phyloP scores from a whole-genome alignment of 495 filamentous ascomycete species.

The Rusavskia elegans region DNA sequence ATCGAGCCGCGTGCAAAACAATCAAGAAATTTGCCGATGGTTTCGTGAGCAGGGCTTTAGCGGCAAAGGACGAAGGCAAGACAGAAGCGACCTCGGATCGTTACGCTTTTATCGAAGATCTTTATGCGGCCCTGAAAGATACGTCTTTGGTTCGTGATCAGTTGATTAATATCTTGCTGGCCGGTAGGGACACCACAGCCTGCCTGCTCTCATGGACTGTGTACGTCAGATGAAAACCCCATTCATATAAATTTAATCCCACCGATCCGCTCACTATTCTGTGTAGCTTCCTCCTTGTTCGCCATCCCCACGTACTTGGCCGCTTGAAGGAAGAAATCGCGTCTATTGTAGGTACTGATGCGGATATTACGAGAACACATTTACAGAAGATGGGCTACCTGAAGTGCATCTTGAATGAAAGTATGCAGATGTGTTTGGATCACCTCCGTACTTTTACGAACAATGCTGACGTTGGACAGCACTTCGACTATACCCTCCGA shows the following conservation, averaged over 20 bases:
- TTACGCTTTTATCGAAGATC: constrained; percentile 31
- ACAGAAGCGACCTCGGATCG: constrained; percentile 14
- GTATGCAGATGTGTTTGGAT: constrained; percentile 5
- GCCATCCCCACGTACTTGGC: constrained; percentile 9
- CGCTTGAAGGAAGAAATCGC: constrained; percentile 8
- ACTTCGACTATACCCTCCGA: constrained; percentile 41
- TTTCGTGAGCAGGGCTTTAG: constrained; percentile 21
- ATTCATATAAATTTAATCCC: no score
- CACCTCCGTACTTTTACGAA: no score
- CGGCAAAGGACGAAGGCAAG: constrained; percentile 17
- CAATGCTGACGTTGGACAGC: constrained; percentile 16
- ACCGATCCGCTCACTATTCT: no score
- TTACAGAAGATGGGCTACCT: constrained; percentile 20
- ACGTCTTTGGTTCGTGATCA: constrained; percentile 34
- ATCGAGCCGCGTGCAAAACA: constrained; percentile 23
- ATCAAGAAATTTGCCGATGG: constrained; percentile 26
- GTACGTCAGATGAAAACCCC: constrained; percentile 14
- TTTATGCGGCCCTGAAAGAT: constrained; percentile 28
- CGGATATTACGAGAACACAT: constrained; percentile 6
- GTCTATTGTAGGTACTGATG: constrained; percentile 9
- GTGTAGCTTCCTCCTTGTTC: constrained; percentile 8
- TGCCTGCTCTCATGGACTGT: constrained; percentile 38
- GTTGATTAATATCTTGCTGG: constrained; percentile 39
- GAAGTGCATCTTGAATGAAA: constrained; percentile 19
- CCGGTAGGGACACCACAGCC: constrained; percentile 46